Evolutionary conservation across 2,329 filamentous ascomycete species (phyloP), one percentile per base, ranked within the genome.

Genomic region (Scorias spongiosa): DNA sequence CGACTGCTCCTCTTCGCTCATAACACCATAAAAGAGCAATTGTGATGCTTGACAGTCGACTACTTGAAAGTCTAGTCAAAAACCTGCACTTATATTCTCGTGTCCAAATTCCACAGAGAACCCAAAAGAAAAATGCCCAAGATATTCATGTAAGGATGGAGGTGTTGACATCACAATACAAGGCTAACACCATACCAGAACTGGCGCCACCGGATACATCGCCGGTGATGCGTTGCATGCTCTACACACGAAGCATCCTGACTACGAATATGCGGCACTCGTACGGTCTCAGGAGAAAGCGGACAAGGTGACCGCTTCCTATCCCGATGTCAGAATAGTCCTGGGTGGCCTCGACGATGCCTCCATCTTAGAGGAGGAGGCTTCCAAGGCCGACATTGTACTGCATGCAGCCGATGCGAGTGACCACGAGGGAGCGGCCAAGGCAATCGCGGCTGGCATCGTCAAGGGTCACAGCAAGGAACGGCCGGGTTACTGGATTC

Each of bases 401-500:
- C 51, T 75, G 1, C 63, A 58, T 62, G 46, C 66, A 15, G 62
- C 62, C 10, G 56, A 62, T n/a, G 69, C 69, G 1, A 57, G 55
- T 0, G 70, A 74, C 48, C 65, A 75, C 48, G 61, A 57, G 41
- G 62, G 57, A 2, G 63, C 68, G 2, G 68, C 69, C 0, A 62
- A 61, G 10, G 72, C 75, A 7, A 69, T 78, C 34, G 62, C 75
- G 1, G 51, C 59, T 0, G 74, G 72, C 0, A 69, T 80, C 26
- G 62, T 64, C 0, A 54, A 57, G 52, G 57, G 57, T 14, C 73
- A 75, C 44, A 63, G 62, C 2, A 57, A 57, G 54, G 50, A 52
- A n/a, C 49, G 49, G 2, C 56, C 57, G 17, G 57, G 55, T 10
- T 63, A 51, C 51, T 60, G 53, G 49, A 63, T 79, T 10, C 75